phyloP scores from a whole-genome alignment of 2,329 filamentous ascomycete species.

The Fusarium subglutinans region DNA sequence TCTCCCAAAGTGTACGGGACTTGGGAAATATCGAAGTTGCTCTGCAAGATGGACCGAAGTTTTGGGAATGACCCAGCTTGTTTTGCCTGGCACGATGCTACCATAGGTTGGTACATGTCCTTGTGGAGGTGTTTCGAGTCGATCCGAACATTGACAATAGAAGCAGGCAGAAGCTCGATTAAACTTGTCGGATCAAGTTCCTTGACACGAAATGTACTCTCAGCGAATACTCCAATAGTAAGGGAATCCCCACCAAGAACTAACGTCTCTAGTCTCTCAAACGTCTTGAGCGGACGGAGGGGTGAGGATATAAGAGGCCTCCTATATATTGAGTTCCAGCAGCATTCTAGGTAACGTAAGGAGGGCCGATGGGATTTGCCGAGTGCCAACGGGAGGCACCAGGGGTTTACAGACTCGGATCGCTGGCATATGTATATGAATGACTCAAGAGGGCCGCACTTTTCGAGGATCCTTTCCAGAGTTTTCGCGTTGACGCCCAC shows the following conservation, averaged over 20 bases:
- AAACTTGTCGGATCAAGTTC: not conserved
- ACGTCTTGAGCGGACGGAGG: not conserved
- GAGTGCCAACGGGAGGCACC: not conserved
- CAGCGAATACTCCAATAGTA: accelerated
- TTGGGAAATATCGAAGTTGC: not conserved
- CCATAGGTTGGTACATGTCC: not conserved
- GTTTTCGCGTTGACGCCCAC: accelerated
- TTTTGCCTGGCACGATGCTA: not conserved
- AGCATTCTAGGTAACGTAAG: not conserved
- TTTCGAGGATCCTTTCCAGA: accelerated
- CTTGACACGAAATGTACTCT: not conserved
- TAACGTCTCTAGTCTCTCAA: not conserved
- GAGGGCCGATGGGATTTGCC: accelerated
- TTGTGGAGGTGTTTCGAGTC: not conserved
- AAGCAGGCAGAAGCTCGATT: not conserved
- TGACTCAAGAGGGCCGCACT: not conserved
- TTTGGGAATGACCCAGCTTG: not conserved
- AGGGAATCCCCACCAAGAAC: not conserved
- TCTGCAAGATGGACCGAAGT: not conserved
- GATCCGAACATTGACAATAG: not conserved
- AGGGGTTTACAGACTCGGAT: too few relatives aligned
- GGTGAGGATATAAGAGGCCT: accelerated
- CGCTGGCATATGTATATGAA: not conserved
- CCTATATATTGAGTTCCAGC: accelerated
- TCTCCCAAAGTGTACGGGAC: not conserved